Evolutionary conservation across 2,329 filamentous ascomycete genomes (phyloP).

Genomic region (Teratosphaeria destructans): DNA sequence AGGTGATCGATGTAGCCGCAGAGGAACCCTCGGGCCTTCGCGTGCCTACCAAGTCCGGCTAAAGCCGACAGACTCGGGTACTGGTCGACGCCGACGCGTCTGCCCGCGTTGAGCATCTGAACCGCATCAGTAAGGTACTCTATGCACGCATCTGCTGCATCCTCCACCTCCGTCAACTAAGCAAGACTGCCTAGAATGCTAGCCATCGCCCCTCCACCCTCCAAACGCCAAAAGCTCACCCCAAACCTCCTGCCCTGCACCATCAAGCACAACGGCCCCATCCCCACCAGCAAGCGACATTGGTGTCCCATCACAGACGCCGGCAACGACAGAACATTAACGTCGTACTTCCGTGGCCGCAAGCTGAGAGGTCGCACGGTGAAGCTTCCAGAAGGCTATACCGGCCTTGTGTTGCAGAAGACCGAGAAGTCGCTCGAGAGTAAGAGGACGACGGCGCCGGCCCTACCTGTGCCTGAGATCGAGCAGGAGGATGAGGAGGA

Average conservation of each 20-base stretch:
- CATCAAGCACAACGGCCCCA: conserved; percentile 65
- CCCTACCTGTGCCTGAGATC: neutral
- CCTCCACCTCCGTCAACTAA: neutral
- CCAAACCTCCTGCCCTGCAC: conserved; percentile 71
- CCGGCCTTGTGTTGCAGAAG: conserved; percentile 28
- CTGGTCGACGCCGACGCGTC: neutral
- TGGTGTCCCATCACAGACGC: conserved; percentile 50
- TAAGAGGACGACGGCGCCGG: neutral
- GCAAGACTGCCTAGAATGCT: conserved; percentile 29
- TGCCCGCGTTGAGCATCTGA: neutral
- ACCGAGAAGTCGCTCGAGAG: conserved; percentile 8
- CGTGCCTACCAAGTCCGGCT: neutral
- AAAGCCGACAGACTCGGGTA: neutral
- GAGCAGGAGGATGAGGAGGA: neutral
- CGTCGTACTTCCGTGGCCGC: conserved; percentile 67
- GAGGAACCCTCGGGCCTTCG: neutral
- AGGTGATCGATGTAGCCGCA: too few species aligned
- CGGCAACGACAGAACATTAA: conserved; percentile 14
- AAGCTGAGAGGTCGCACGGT: conserved; percentile 61
- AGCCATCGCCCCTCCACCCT: conserved; percentile 26
- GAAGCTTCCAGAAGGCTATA: conserved; percentile 60
- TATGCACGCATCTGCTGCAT: neutral
- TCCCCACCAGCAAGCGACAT: conserved; percentile 54
- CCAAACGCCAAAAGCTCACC: conserved; percentile 31
- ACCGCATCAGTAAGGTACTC: neutral